Evolutionary conservation across 345 rosid species (phyloP).

Genomic region (Pseudoturritis turrita): DNA sequence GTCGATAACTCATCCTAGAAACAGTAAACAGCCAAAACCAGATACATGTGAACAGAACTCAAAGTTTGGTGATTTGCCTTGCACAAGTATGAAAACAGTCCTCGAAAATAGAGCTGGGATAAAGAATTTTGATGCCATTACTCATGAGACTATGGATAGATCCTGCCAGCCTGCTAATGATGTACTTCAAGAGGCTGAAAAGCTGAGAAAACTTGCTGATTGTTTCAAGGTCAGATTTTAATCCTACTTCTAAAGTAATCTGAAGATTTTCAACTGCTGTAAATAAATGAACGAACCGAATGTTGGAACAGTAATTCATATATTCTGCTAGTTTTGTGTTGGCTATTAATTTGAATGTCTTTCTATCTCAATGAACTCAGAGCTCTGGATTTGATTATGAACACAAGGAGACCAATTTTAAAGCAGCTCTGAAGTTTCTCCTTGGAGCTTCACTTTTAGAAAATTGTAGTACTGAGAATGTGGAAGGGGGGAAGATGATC

Average conservation of each 20-base stretch:
- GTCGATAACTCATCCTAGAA: constrained; percentile 23
- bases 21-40: constrained; percentile 23
- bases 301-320: neutral
- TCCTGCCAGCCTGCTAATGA: constrained; percentile 36
- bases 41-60: constrained; percentile 23
- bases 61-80: constrained; percentile 30
- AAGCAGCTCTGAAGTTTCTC: constrained; percentile 68
- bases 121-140: constrained; percentile 29
- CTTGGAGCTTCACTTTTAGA: constrained; percentile 62
- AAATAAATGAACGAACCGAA: neutral
- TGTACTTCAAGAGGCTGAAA: constrained; percentile 55
- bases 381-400: constrained; percentile 47
- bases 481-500: constrained; percentile 44
- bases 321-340: constrained; percentile 11
- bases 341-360: constrained; percentile 26
- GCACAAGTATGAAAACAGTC: constrained; percentile 30
- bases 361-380: constrained; percentile 32
- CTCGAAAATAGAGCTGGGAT: constrained; percentile 28
- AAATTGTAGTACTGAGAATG: constrained; percentile 39
- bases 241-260: constrained; percentile 1
- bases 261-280: constrained; percentile 14
- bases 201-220: constrained; percentile 50
- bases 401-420: constrained; percentile 53
- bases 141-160: constrained; percentile 34
- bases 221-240: constrained; percentile 50